Evolutionary conservation across 2,329 filamentous ascomycete species (phyloP), one percentile per base, ranked within the genome.

Genomic region (Paraphoma chrysanthemicola): DNA sequence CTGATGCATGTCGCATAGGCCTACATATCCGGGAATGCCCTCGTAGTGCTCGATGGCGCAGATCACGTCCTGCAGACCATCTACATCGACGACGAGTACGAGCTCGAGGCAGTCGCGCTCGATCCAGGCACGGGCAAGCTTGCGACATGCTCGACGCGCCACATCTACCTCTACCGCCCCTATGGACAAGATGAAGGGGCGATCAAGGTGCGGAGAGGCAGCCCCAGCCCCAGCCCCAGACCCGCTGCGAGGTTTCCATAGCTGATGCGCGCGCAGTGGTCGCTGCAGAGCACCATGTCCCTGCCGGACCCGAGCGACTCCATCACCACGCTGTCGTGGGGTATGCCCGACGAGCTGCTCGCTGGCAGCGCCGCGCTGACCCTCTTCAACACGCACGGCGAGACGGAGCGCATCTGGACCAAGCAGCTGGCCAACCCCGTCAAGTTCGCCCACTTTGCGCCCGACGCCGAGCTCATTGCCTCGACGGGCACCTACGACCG

Each of bases 21-120:
- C 49, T 99, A 98, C 79, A 90, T 97, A 64, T 95, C 91, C 57
- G 94, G 94, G 70, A 91, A 90, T 77, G 92, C 92, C 59, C 86
- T 98, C 63, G 87, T 95, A 51, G 89, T 99, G 68, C 87, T 98
- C 66, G 85, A 87, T 71, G 90, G 88, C 48, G 86, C 91, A 50
- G 83, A 89, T 59, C 86, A 86, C 52, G 86, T 97, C 61, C 79
- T 97, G 33, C 95, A 99, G 77, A 97, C 93, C 4, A 90, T 96
- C 65, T 96, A 97, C 79, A 88, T 95, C 70, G 90, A 96, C 70
- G 87, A 91, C 63, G 81, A 83, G 42, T 77, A 81, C 14, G 82
- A 87, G 23, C 83, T 98, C 29, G 86, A 92, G 62, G 90, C 92
- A 29, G 86, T 98, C 62, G 85, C 87, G 30, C 86, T 98, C 60